Base-by-base conservation (phyloP, 2,329 filamentous ascomycete species). In the Setomelanomma holmii region DNA sequence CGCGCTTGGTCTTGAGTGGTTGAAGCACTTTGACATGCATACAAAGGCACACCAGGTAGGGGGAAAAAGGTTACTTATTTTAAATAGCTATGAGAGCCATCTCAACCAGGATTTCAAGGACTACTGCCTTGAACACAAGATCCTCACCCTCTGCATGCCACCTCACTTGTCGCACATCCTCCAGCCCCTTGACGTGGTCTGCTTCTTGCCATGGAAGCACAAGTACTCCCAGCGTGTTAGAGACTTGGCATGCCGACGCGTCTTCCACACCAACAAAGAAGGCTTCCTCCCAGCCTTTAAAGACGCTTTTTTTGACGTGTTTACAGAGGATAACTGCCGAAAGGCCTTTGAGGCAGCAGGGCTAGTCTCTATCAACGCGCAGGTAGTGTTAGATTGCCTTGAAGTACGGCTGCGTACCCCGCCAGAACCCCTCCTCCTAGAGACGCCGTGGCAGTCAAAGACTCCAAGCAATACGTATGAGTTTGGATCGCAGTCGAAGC, bases 161-260 rank as follows among this genome's bases (percentile, higher is more conserved):
- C n/a, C n/a, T n/a, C n/a, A n/a, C n/a, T n/a, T n/a, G n/a, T n/a
- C n/a, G n/a, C n/a, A n/a, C n/a, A n/a, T n/a, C n/a, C n/a, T 27
- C 24, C 24, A 27, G 24, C 24, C 24, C 6, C 24, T 27, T 27
- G 24, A 27, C 24, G 24, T 27, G 12, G 24, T 27, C 24, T 27
- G 24, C 24, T 64, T 62, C 45, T 58, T 35, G 34, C 53, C 51
- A 16, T 56, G 61, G 24, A 63, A 63, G 53, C 48, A 21, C 10
- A 51, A 51, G 47, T 75, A 76, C 52, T 48, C 66, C 40, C 27
- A 61, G 40, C 22, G 67, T 51, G 62, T 77, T 33, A 48, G 64
- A 55, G 39, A 45, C 48, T 55, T 51, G 11, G 47, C 69, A 24
- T 50, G 45, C 48, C 10, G 62, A 68, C 39, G 67, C 49, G 66